These are phyloP conservation scores for Epichloe elymi DNA, from an alignment of 2,329 filamentous ascomycete species.

Conservation along the genomic window DNA sequence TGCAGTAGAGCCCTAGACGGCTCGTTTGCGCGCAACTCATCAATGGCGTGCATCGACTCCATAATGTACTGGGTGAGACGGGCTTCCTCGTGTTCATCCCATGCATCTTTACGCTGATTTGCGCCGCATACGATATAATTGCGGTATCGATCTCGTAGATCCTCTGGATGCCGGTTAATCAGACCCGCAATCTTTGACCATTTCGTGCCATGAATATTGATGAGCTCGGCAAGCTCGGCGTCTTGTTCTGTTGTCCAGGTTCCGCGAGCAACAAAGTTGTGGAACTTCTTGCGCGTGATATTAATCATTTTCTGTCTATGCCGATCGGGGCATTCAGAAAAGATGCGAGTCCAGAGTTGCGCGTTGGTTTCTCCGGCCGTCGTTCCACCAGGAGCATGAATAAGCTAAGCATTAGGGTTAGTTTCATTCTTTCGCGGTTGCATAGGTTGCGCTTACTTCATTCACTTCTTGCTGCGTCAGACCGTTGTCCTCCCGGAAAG, in stretches of 20 bases:
- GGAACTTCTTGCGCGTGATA: conserved; percentile 47
- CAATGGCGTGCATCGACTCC: conserved; percentile 36
- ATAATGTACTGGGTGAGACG: conserved; percentile 38
- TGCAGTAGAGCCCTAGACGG: conserved; percentile 18
- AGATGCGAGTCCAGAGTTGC: conserved; percentile 38
- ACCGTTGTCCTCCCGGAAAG: conserved; percentile 29
- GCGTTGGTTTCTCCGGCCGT: conserved; percentile 22
- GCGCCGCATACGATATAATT: conserved; percentile 51
- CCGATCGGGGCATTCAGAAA: conserved; percentile 33
- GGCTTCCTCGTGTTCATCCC: conserved; percentile 48
- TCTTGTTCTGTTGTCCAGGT: conserved; percentile 27
- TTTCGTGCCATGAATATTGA: conserved; percentile 28
- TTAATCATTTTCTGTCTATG: conserved; percentile 41
- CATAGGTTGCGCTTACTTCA: conserved; percentile 20
- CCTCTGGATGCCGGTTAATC: conserved; percentile 50
- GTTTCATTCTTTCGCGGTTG: background rate
- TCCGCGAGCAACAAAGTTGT: conserved; percentile 47
- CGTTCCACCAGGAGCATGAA: conserved; percentile 23
- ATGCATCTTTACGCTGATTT: conserved; percentile 37
- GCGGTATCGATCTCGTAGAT: conserved; percentile 57
- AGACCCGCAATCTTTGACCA: conserved; percentile 50
- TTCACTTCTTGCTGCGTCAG: conserved; percentile 35
- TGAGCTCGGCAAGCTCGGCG: conserved; percentile 21
- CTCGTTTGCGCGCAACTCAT: conserved; percentile 22
- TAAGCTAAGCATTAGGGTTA: conserved; percentile 16